Base-by-base conservation (phyloP, 129 eudicot genomes). In the Centrapalus pauciflorus region DNA sequence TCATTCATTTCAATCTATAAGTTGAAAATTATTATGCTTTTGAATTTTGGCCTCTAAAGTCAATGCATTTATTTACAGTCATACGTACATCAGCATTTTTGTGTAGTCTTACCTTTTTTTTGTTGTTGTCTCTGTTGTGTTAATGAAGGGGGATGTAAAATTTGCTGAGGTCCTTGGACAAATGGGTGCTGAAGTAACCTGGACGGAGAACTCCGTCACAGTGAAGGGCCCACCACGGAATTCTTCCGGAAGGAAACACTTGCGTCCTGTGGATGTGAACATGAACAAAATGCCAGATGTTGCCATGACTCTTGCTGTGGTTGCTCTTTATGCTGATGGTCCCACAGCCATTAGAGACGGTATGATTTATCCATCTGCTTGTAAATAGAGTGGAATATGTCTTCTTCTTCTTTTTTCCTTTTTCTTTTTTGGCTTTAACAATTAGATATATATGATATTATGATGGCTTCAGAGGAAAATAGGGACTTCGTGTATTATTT, bases 211-310 rank as follows among this genome's bases (percentile, higher is more conserved):
- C 60, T 88, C 96, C 5, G 98, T 93, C 10, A 93, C 98, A 1
- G 96, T 93, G 30, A 85, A 55, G 72, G 98, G 98, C 60, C 95
- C 95, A 16, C 87, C 95, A 14, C 78, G 92, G 21, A 66, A 80
- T 66, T 20, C 92, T 60, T 83, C 77, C 55, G 92, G 96, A 71
- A 83, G 77, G 71, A 90, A 85, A 64, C 95, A 84, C 29, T 72
- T 93, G 83, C 83, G 78, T 29, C 81, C 95, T 2, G 79, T 93
- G 64, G 98, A 88, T 77, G 90, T 88, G 38, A 93, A 93, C 90
- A 93, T 93, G 98, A 93, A 93, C 80, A 93, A 93, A 80, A 93
- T 93, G 98, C 98, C 98, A 12, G 98, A 93, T 76, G 98, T 93
- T 55, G 98, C 98, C 58, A 93, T 88, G 98, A 93, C 98, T 25